phyloP scores from a whole-genome alignment of 139 green algal species.

The Axilococcus clingmanii region DNA sequence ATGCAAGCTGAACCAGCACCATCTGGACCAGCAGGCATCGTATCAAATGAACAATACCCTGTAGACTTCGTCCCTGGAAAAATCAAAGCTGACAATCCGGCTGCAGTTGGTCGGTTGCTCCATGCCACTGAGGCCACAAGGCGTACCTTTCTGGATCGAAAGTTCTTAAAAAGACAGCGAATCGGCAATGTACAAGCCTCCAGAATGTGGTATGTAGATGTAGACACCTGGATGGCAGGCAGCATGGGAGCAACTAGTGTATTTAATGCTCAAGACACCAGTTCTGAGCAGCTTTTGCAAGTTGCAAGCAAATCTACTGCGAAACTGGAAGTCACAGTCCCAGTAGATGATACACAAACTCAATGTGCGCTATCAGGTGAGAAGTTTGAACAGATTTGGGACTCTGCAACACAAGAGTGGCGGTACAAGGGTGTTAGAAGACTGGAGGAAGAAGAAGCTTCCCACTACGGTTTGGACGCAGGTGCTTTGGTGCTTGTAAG shows the following conservation, averaged over 20 bases:
- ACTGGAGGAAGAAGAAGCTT: slow-evolving; percentile 8
- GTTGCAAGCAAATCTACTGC: not conserved
- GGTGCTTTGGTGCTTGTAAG: slow-evolving; percentile 31
- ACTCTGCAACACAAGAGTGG: slow-evolving; percentile 51
- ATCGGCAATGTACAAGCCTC: slow-evolving; percentile 7
- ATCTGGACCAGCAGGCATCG: not conserved
- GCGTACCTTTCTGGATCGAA: slow-evolving; percentile 22
- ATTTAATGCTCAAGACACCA: not conserved
- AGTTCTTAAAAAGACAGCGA: slow-evolving; percentile 21
- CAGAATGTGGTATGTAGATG: slow-evolving; percentile 48
- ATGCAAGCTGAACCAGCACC: not conserved
- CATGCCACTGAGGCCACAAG: slow-evolving; percentile 5
- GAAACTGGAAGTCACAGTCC: slow-evolving; percentile 18
- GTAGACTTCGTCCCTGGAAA: not conserved
- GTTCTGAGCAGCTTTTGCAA: not conserved
- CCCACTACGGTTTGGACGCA: slow-evolving; percentile 26
- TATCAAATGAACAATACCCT: not conserved
- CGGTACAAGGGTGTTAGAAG: slow-evolving; percentile 34
- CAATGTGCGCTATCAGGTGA: slow-evolving; percentile 52
- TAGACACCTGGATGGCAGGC: slow-evolving; percentile 55
- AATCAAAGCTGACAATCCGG: slow-evolving; percentile 17
- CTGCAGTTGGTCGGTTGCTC: slow-evolving; percentile 24
- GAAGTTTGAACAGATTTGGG: slow-evolving; percentile 59
- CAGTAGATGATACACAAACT: slow-evolving; percentile 36
- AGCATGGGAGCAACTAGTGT: slow-evolving; percentile 5